A percentile compares a stretch with the other conserved stretches of the same genome.
phyloP scores from a whole-genome alignment of 139 green algal genomes.

The Penium margaritaceum region DNA sequence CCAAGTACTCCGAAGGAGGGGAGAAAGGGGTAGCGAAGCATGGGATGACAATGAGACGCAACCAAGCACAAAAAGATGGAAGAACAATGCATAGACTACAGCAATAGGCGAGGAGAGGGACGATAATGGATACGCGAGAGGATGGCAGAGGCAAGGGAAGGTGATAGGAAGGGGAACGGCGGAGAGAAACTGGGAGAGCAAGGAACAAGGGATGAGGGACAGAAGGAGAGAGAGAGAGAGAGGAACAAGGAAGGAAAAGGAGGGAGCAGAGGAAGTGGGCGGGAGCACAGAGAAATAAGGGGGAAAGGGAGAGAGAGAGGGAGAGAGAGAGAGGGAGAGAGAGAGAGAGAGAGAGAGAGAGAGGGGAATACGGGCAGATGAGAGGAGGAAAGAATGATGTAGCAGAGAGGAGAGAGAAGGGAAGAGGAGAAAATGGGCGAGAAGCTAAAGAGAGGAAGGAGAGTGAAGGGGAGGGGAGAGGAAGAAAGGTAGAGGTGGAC shows the following conservation, averaged over 20 bases:
- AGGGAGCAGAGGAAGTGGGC: background rate
- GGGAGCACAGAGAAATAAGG: background rate
- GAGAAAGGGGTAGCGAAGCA: no score
- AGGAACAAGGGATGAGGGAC: background rate
- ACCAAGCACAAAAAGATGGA: no score
- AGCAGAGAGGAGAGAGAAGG: background rate
- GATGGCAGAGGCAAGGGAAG: background rate
- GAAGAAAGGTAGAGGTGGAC: background rate
- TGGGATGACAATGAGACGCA: no score
- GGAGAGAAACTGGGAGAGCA: background rate
- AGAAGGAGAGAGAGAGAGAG: background rate
- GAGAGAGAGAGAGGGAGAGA: background rate
- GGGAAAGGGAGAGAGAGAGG: background rate
- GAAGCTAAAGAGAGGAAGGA: background rate
- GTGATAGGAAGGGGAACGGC: background rate
- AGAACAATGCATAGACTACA: no score
- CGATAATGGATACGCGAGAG: no score
- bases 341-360: conserved; percentile 1
- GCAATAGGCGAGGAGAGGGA: no score
- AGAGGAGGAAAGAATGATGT: background rate
- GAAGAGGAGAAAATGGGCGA: background rate
- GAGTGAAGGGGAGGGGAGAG: background rate
- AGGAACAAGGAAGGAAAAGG: background rate
- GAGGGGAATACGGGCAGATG: background rate
- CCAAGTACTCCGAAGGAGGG: no score